Evolutionary conservation across 2,329 filamentous ascomycete species (phyloP).

Genomic region (Penicillium fuscoglaucum): DNA sequence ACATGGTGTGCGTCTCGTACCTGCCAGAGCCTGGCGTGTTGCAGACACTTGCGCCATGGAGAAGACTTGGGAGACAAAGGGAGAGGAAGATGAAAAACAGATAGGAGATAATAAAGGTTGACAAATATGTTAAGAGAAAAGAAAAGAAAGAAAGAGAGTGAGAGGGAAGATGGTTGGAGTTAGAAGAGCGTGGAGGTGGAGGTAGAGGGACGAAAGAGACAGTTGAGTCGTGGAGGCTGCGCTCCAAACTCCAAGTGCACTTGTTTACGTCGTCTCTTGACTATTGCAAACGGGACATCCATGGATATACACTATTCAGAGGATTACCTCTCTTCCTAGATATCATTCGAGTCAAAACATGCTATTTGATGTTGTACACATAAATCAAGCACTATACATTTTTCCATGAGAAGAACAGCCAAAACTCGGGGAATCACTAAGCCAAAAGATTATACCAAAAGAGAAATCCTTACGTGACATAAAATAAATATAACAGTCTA

Average conservation of each 20-base stretch:
- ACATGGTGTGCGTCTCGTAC: not conserved
- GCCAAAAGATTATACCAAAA: slow-evolving; percentile 6
- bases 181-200: not conserved
- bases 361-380: slow-evolving; percentile 6
- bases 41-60: not conserved
- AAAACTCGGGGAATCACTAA: slow-evolving; percentile 21
- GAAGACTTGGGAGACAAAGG: not conserved
- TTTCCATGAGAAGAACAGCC: slow-evolving; percentile 5
- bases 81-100: not conserved
- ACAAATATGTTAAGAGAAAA: not conserved
- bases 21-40: not conserved
- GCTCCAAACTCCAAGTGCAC: not conserved
- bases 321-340: not conserved
- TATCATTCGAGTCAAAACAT: not conserved
- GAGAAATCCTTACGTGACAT: slow-evolving; percentile 7
- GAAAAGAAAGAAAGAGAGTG: not conserved
- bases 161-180: slow-evolving; percentile 12
- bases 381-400: slow-evolving; percentile 16
- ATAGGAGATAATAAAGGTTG: not conserved
- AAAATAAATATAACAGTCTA: not conserved
- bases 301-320: not conserved
- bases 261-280: not conserved
- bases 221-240: not conserved
- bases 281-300: not conserved
- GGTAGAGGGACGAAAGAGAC: not conserved